Base-by-base conservation (phyloP, 2,329 filamentous ascomycete species). In the Botrytis byssoidea region DNA sequence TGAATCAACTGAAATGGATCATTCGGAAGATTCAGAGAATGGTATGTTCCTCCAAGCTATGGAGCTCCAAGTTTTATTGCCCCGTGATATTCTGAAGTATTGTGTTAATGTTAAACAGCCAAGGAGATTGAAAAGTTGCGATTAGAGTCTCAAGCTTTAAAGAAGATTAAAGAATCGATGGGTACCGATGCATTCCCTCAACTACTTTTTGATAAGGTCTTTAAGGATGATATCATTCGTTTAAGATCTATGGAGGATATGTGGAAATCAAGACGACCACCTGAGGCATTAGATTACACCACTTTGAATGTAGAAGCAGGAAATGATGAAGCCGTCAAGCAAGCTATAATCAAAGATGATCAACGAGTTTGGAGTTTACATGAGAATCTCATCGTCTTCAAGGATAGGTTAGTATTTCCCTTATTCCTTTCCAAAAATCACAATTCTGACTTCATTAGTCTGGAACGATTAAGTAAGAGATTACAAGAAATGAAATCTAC, bases 201-300 rank as follows among this genome's bases (percentile, higher is more conserved):
- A 76, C 88, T 93, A 79, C 89, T 99, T 0, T 98, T 98, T 80
- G 89, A 97, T 80, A 99, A 98, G 82, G 95, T 98, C 4, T 99
- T 96, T 83, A 89, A 90, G 75, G 86, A 92, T 68, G 96, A 99
- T 80, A 92, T 99, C 72, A 86, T 92, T 76, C 89, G 96, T 25
- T 82, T 99, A 73, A 88, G 91, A 59, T 92, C 91, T 22, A 97
- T 98, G 89, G 92, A 96, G 80, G 95, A 97, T 76, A 97, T 98
- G 94, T 99, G 96, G 96, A 97, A 94, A 83, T 90, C 89, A 6
- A 89, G 94, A 77, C 89, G 89, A 75, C 86, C 91, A 2, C 96
- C 95, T 0, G 87, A 92, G 78, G 84, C 93, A 12, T 85, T 98
- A 20, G 86, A 91, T 57, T 97, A 92, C 81, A 87, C 91, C 20